Evolutionary conservation across 306 rosid genomes (phyloP), one percentile per base, ranked within the genome.

Genomic region (Inga leiocalycina): DNA sequence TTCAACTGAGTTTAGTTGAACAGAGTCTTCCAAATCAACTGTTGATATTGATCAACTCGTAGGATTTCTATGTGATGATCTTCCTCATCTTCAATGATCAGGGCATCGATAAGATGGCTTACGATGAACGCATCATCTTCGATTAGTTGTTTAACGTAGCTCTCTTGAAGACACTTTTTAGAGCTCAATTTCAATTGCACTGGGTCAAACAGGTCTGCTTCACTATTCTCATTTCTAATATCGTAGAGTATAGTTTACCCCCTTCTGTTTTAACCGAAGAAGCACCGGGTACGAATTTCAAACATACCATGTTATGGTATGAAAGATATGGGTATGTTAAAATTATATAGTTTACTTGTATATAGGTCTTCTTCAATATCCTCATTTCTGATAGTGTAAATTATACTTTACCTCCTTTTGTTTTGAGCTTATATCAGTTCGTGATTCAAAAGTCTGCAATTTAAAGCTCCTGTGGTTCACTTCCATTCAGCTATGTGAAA

Each of bases 91-190:
- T 96, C 74, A 97, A 96, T 57, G 94, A 96, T 35, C 93, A 91
- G 76, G 99, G 99, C 6, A 93, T 96, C 59, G 98, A 93, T 84
- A 78, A 84, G 84, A 92, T 86, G 80, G 97, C 96, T n/a, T 96
- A 92, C 66, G 98, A 96, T 67, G 97, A 93, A 54, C 82, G 79
- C 54, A 97, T 96, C 45, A 74, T 88, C 75, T 96, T 92, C 81
- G 98, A 98, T 24, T 96, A 93, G 71, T 86, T 93, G 76, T 90
- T 92, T 81, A 95, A 95, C 83, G 93, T 95, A 45, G 78, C 97
- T n/a, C 91, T 93, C 69, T 87, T 95, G 86, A 92, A 86, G 89
- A 82, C 56, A 0, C 48, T 93, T 71, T 96, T 96, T 87, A 82
- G 65, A 22, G 97, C 99, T 11, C 82, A 76, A 17, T 93, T 93